phyloP scores from a whole-genome alignment of 192 early-diverging fungal species.

The Backusella sp. region DNA sequence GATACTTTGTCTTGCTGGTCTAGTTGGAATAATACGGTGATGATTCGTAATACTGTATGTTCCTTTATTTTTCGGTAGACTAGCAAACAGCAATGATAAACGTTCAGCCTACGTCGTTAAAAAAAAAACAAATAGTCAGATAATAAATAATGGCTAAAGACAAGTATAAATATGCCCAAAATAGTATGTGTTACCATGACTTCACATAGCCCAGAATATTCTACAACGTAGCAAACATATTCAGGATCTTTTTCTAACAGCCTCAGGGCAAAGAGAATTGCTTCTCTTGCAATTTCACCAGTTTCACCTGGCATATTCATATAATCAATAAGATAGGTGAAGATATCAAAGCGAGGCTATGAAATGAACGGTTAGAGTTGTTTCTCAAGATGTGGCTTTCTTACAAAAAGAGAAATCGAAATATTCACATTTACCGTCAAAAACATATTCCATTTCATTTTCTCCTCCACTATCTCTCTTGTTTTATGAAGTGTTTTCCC shows the following conservation, averaged over 20 bases:
- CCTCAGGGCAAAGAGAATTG: slow-evolving; percentile 36
- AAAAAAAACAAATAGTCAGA: neutral
- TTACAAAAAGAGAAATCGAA: neutral
- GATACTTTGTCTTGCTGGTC: slow-evolving; percentile 22
- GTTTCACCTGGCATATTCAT: slow-evolving; percentile 43
- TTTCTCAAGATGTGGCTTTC: neutral
- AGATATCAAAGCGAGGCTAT: slow-evolving; percentile 41
- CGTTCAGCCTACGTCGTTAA: slow-evolving; percentile 29
- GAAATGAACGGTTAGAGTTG: neutral
- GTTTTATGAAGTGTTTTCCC: slow-evolving; percentile 28
- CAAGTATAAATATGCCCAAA: neutral
- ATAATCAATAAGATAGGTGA: slow-evolving; percentile 38
- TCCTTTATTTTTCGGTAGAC: slow-evolving; percentile 32
- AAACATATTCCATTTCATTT: slow-evolving; percentile 38
- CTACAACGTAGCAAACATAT: slow-evolving; percentile 39
- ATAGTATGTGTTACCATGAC: slow-evolving; percentile 28
- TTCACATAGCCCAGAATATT: slow-evolving; percentile 41
- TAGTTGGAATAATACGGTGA: slow-evolving; percentile 25
- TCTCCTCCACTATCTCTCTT: slow-evolving; percentile 35
- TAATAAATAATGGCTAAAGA: neutral
- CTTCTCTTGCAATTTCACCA: slow-evolving; percentile 40
- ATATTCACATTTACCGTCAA: slow-evolving; percentile 23
- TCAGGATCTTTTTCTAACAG: slow-evolving; percentile 39
- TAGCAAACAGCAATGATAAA: slow-evolving; percentile 30
- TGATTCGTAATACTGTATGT: slow-evolving; percentile 30